Percentiles rank a stretch among this genome's conserved stretches.
phyloP scores from a whole-genome alignment of 176 grass and related monocot species.

The Carex littledalei region DNA sequence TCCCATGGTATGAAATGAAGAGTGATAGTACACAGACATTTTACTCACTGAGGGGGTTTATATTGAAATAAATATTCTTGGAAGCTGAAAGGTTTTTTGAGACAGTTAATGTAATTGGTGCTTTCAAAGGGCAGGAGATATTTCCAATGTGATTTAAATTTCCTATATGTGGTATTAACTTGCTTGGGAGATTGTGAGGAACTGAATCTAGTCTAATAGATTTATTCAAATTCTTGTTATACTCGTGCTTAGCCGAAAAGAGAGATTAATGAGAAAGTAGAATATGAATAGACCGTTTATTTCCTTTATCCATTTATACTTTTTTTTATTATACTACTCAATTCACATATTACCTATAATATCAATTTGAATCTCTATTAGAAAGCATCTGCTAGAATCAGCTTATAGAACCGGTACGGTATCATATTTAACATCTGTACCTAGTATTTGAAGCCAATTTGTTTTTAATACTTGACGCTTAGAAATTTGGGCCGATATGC shows the following conservation, averaged over 20 bases:
- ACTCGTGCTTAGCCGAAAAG: neutral
- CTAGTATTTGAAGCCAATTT: neutral
- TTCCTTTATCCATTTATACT: neutral
- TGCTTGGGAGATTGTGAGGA: neutral
- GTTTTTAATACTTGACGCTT: neutral
- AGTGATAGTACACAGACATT: neutral
- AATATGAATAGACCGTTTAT: neutral
- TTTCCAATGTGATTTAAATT: neutral
- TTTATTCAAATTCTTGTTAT: no score
- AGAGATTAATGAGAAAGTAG: neutral
- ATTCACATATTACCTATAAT: no score
- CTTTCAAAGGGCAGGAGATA: neutral
- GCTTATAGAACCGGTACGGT: neutral
- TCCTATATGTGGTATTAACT: neutral
- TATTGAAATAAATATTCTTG: neutral
- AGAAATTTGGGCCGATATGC: neutral
- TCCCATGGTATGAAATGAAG: slow-evolving; percentile 10
- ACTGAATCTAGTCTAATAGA: neutral
- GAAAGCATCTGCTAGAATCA: neutral
- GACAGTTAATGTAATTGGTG: neutral
- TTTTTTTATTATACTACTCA: no score
- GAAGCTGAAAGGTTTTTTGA: neutral
- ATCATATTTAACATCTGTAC: neutral
- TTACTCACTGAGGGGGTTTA: neutral
- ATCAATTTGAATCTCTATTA: neutral